phyloP scores from a whole-genome alignment of 345 rosid species.

The Linum usitatissimum region DNA sequence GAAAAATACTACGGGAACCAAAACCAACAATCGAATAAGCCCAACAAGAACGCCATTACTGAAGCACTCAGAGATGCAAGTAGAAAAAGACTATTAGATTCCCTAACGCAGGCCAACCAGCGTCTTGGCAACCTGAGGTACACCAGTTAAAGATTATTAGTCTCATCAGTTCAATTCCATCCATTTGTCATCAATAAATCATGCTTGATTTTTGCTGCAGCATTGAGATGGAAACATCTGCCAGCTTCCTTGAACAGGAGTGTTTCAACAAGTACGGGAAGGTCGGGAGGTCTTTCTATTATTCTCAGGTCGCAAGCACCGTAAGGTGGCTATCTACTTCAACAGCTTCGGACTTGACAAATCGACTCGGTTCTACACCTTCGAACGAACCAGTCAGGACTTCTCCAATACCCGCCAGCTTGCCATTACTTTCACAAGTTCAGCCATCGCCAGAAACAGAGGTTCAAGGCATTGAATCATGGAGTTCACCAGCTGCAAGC shows the following conservation, averaged over 20 bases:
- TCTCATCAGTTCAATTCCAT: not conserved
- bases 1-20: constrained; percentile 46
- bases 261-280: constrained; percentile 71
- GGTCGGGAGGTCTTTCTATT: constrained; percentile 76
- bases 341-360: constrained; percentile 19
- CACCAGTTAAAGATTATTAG: not conserved
- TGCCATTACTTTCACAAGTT: no score
- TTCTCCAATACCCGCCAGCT: not conserved
- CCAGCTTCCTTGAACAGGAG: constrained; percentile 57
- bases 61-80: constrained; percentile 55
- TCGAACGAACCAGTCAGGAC: not conserved
- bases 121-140: constrained; percentile 38
- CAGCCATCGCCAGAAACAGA: not conserved
- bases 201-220: constrained; percentile 28
- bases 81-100: constrained; percentile 51
- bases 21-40: constrained; percentile 55
- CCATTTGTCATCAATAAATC: not conserved
- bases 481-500: not conserved
- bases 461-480: not conserved
- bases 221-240: constrained; percentile 38
- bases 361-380: not conserved
- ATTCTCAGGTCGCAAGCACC: constrained; percentile 73
- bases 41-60: constrained; percentile 54
- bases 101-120: constrained; percentile 47
- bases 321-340: constrained; percentile 65